phyloP scores from a whole-genome alignment of 2,329 filamentous ascomycete species.

The Aspergillus niger region DNA sequence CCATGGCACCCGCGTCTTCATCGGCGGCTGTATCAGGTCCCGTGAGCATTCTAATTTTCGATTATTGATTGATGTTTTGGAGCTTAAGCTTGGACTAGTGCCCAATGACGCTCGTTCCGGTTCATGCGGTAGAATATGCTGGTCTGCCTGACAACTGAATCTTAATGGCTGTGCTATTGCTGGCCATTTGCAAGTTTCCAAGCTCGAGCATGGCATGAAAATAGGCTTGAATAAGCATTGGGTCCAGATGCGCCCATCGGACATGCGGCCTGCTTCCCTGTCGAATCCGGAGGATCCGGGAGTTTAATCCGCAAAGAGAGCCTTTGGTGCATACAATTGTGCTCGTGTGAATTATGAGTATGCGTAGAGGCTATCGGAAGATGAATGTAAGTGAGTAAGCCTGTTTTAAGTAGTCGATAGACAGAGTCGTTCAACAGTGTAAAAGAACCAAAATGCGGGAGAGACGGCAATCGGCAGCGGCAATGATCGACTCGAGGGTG shows the following conservation, averaged over 20 bases:
- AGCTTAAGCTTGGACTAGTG: neutral
- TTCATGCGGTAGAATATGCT: neutral
- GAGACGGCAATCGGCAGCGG: neutral
- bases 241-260: neutral
- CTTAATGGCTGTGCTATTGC: neutral
- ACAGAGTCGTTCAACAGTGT: too few relatives aligned
- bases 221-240: neutral
- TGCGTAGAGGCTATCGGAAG: neutral
- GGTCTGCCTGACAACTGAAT: neutral
- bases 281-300: neutral
- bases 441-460: too few relatives aligned
- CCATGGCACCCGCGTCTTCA: neutral
- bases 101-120: neutral
- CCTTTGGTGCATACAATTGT: neutral
- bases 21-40: constrained; percentile 1
- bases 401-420: too few relatives aligned
- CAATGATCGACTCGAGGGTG: neutral
- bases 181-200: neutral
- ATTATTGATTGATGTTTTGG: neutral
- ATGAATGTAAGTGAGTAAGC: neutral
- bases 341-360: neutral
- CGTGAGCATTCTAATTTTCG: neutral
- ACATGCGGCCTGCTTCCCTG: neutral
- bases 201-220: neutral
- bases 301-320: neutral